phyloP scores from a whole-genome alignment of 345 rosid genomes.

The Xanthoceras sorbifolium region DNA sequence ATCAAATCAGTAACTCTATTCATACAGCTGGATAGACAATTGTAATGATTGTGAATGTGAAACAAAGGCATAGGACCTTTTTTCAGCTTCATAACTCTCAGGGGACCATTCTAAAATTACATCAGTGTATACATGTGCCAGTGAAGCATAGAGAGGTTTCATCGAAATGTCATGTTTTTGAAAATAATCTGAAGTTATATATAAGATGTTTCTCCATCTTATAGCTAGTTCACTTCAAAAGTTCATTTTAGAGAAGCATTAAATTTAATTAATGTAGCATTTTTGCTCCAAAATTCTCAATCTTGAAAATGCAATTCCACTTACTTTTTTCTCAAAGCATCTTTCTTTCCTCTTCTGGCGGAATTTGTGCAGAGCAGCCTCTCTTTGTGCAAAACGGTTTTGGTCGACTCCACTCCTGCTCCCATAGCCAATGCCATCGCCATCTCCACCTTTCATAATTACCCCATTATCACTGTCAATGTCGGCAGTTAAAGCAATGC shows the following conservation, averaged over 20 bases:
- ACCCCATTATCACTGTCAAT: constrained; percentile 31
- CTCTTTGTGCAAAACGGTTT: constrained; percentile 41
- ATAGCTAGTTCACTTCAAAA: neutral
- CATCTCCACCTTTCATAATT: constrained; percentile 24
- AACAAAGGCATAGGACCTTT: neutral
- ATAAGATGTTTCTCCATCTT: neutral
- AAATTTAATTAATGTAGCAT: neutral
- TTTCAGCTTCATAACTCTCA: neutral
- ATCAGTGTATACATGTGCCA: neutral
- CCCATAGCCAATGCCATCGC: constrained; percentile 25
- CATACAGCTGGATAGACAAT: neutral
- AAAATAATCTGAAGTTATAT: neutral
- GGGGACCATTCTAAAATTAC: neutral
- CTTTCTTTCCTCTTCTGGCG: constrained; percentile 64
- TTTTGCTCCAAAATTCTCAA: neutral
- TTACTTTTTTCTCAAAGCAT: constrained; percentile 64
- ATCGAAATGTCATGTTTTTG: neutral
- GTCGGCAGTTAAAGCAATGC: constrained; percentile 29
- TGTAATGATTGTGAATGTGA: neutral
- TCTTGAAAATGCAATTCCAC: constrained; percentile 11
- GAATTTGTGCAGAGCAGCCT: constrained; percentile 59
- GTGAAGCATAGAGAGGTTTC: neutral
- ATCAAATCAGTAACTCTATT: neutral
- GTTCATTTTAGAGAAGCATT: neutral
- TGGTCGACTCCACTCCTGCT: constrained; percentile 25